These are phyloP conservation scores for Saksenaea vasiformis DNA, from an alignment of 371 early-diverging fungal genomes.

Conservation along the genomic window DNA sequence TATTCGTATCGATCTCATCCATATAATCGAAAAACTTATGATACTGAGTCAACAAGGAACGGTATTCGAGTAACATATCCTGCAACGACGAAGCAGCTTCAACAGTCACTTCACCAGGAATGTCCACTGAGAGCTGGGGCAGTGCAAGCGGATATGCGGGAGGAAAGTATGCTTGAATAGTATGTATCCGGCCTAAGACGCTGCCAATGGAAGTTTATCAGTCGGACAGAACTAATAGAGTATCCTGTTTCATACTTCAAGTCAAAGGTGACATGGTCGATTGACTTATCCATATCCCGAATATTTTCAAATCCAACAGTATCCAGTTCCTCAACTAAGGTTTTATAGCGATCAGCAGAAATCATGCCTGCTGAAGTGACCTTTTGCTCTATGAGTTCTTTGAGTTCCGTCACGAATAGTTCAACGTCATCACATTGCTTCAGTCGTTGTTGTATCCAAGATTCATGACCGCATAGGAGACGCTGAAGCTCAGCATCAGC, in stretches of 20 bases:
- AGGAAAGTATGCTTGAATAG: constrained; percentile 19
- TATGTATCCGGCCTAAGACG: constrained; percentile 12
- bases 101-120: constrained; percentile 13
- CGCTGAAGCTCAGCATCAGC: constrained; percentile 25
- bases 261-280: constrained; percentile 22
- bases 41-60: constrained; percentile 18
- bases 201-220: background rate
- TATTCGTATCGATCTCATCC: constrained; percentile 43
- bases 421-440: constrained; percentile 28
- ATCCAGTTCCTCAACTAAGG: constrained; percentile 21
- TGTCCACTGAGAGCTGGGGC: constrained; percentile 10
- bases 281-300: constrained; percentile 17
- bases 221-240: background rate
- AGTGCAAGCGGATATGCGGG: constrained; percentile 21
- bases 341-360: constrained; percentile 12
- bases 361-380: background rate
- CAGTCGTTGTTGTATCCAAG: constrained; percentile 10
- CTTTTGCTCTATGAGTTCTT: constrained; percentile 25
- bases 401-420: constrained; percentile 36
- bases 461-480: constrained; percentile 14
- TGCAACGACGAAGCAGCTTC: constrained; percentile 10
- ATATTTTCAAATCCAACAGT: constrained; percentile 27
- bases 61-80: constrained; percentile 11
- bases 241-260: constrained; percentile 15
- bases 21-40: constrained; percentile 33